Evolutionary conservation across 1,139 yeast species (phyloP).

Genomic region (Lodderomyces metapsilosis): DNA sequence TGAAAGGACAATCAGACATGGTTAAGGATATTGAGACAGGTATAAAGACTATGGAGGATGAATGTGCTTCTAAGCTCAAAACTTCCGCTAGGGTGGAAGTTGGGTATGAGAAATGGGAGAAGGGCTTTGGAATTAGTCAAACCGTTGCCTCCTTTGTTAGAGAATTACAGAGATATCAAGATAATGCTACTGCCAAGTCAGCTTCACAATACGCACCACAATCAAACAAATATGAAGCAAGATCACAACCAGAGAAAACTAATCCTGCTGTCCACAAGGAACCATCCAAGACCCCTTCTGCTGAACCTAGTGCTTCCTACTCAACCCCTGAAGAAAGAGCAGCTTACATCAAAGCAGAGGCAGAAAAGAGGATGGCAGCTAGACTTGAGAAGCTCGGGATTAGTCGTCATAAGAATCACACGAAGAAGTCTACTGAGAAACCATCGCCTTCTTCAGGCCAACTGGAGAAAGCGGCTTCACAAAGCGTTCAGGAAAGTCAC

Average conservation of each 20-base stretch:
- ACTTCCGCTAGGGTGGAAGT: constrained; percentile 47
- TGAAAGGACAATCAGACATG: constrained; percentile 52
- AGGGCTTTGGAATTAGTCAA: constrained; percentile 71
- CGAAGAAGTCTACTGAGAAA: constrained; percentile 2
- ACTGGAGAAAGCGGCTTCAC: too few species aligned
- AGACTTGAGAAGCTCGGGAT: constrained; percentile 85
- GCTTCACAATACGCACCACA: neutral
- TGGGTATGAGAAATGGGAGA: constrained; percentile 77
- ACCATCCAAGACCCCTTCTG: constrained; percentile 8
- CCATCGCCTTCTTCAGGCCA: neutral
- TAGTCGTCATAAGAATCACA: constrained; percentile 11
- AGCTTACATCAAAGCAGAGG: constrained; percentile 85
- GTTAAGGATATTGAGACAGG: constrained; percentile 74
- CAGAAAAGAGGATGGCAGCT: constrained; percentile 86
- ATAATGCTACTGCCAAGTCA: constrained; percentile 1
- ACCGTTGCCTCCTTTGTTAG: constrained; percentile 65
- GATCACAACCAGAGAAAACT: constrained; percentile 18
- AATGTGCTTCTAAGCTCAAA: constrained; percentile 49
- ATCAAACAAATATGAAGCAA: neutral
- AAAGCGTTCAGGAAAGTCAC: neutral
- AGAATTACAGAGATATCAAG: constrained; percentile 29
- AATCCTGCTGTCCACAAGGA: constrained; percentile 7
- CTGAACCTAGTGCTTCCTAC: constrained; percentile 17
- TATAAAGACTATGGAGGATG: constrained; percentile 67
- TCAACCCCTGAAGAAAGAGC: constrained; percentile 65